Conservation (phyloP, 2,329 filamentous ascomycete species). For the Stagonosporopsis chrysanthemi region DNA sequence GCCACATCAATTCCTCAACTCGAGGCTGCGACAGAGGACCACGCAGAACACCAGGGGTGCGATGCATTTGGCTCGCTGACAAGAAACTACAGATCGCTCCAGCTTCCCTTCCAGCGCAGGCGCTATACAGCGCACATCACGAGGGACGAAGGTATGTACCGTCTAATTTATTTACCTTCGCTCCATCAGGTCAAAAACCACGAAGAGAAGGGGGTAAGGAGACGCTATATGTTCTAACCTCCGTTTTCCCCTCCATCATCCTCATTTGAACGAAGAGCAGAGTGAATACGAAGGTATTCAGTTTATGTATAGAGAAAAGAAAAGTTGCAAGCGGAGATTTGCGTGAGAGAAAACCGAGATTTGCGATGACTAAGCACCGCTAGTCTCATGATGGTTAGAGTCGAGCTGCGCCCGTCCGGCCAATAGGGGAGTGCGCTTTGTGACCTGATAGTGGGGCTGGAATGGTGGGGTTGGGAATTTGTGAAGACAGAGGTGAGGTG, state of each 20-base stretch:
- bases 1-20: neutral
- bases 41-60: neutral
- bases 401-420: neutral
- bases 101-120: neutral
- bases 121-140: constrained; percentile 2
- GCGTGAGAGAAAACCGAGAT: constrained; percentile 26
- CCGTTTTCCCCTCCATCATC: constrained; percentile 72
- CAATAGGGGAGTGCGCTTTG: constrained; percentile 29
- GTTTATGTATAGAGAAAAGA: constrained; percentile 47
- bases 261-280: constrained; percentile 67
- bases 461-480: constrained; percentile 16
- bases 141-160: constrained; percentile 47
- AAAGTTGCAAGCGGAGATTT: constrained; percentile 27
- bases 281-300: constrained; percentile 69
- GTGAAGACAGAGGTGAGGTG: constrained; percentile 8
- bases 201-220: constrained; percentile 67
- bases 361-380: constrained; percentile 38
- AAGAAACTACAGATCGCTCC: neutral
- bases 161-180: constrained; percentile 57
- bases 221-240: constrained; percentile 62
- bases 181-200: constrained; percentile 47
- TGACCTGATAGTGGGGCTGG: constrained; percentile 17
- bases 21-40: neutral
- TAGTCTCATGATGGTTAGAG: constrained; percentile 19
- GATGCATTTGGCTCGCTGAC: neutral